Percentiles rank a stretch among this genome's conserved stretches.
These are phyloP conservation scores for Fusarium agapanthi DNA, from an alignment of 2,329 filamentous ascomycete species.

Conservation along the genomic window DNA sequence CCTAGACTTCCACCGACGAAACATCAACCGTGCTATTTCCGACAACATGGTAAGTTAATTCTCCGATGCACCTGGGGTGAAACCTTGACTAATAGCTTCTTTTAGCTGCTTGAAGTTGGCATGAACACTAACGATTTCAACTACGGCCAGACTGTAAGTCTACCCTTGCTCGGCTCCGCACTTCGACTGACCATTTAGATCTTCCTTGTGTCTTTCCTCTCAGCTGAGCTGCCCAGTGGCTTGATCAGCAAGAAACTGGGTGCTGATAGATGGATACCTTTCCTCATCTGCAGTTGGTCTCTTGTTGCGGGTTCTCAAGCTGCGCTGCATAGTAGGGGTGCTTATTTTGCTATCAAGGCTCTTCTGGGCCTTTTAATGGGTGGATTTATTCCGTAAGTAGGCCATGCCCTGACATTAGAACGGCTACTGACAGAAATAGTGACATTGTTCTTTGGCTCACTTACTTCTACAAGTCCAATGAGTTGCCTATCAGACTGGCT, in stretches of 20 bases:
- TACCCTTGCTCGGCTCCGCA: neutral
- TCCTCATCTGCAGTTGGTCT: conserved; percentile 53
- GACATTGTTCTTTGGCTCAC: conserved; percentile 71
- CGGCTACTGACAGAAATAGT: conserved; percentile 2
- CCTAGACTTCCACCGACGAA: conserved; percentile 56
- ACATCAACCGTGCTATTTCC: conserved; percentile 55
- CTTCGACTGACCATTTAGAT: conserved; percentile 44
- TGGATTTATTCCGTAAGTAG: conserved; percentile 57
- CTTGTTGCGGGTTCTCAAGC: conserved; percentile 52
- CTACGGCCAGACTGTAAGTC: conserved; percentile 51
- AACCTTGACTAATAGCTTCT: neutral
- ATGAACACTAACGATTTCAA: conserved; percentile 58
- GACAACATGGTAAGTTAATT: conserved; percentile 47
- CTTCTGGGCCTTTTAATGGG: conserved; percentile 59
- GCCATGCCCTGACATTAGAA: fast-evolving
- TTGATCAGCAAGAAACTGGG: conserved; percentile 61
- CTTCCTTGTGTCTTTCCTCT: conserved; percentile 55
- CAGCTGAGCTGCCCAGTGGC: conserved; percentile 59
- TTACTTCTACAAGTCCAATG: conserved; percentile 78
- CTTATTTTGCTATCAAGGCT: conserved; percentile 53
- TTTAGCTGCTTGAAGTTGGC: conserved; percentile 49
- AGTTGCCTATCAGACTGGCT: conserved; percentile 71
- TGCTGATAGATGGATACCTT: conserved; percentile 56
- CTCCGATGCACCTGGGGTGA: fast-evolving
- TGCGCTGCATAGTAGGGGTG: conserved; percentile 47